Conservation (phyloP, 805 yeast genomes). For the Yueomyces sinensis region DNA sequence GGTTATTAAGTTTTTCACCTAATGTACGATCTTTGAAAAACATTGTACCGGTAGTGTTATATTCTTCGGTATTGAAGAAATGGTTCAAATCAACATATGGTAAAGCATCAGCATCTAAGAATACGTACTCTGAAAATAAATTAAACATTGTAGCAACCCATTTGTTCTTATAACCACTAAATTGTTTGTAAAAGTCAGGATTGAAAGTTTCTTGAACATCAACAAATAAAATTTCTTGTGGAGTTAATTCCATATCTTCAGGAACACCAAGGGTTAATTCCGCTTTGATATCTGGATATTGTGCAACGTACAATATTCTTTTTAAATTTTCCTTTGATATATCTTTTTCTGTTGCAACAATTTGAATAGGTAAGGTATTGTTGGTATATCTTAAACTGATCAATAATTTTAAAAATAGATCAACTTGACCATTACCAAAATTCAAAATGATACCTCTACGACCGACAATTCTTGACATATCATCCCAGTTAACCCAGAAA, state of each 20-base stretch:
- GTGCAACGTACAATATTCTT: conserved; percentile 10
- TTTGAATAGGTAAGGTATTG: conserved; percentile 29
- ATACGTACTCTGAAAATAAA: conserved; percentile 34
- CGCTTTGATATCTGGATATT: neutral
- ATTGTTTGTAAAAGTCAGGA: neutral
- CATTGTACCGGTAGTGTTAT: conserved; percentile 7
- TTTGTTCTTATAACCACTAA: conserved; percentile 29
- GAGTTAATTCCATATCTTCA: conserved; percentile 1
- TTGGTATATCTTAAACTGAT: conserved; percentile 26
- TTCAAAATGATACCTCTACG: conserved; percentile 8
- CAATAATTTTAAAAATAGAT: conserved; percentile 24
- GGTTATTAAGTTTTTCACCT: conserved; percentile 12
- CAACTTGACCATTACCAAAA: conserved; percentile 15
- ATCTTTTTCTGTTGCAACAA: conserved; percentile 26
- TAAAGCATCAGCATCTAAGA: conserved; percentile 40
- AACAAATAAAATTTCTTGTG: neutral
- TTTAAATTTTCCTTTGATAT: conserved; percentile 22
- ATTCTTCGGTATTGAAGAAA: conserved; percentile 9
- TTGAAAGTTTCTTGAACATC: neutral
- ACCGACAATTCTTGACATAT: conserved; percentile 1
- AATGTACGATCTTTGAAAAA: conserved; percentile 1
- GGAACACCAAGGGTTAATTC: neutral
- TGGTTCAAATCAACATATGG: conserved; percentile 28
- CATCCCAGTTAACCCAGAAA: conserved; percentile 7
- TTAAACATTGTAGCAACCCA: conserved; percentile 34